These are phyloP conservation scores for Athelia psychrophila DNA, from an alignment of 1,284 basidiomycete species.

Conservation along the genomic window DNA sequence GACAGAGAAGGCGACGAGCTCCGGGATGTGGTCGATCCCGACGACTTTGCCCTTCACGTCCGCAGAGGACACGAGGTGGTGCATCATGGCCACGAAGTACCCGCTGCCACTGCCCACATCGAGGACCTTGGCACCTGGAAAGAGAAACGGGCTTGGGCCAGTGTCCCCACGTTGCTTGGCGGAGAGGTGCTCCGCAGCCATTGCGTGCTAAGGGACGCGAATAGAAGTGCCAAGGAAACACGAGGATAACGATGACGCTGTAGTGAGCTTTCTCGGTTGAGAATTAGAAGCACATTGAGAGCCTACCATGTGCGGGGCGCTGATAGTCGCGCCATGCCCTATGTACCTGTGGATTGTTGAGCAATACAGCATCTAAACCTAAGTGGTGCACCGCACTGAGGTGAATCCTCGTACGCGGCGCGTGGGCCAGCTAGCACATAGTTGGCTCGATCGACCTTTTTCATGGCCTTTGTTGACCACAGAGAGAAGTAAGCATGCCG, in stretches of 20 bases:
- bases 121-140: constrained; percentile 70
- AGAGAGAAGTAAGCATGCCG: no score
- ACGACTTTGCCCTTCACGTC: constrained; percentile 63
- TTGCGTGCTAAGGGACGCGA: constrained; percentile 72
- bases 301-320: constrained; percentile 85
- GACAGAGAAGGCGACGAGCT: constrained; percentile 70
- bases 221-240: no score
- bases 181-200: constrained; percentile 73
- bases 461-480: constrained; percentile 79
- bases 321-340: constrained; percentile 82
- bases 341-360: constrained; percentile 59
- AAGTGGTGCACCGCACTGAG: constrained; percentile 49
- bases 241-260: not conserved
- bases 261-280: constrained; percentile 1
- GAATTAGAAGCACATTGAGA: constrained; percentile 2
- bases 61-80: constrained; percentile 58
- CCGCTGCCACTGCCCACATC: constrained; percentile 84
- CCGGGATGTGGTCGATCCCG: constrained; percentile 90
- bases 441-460: constrained; percentile 67
- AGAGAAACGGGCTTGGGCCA: constrained; percentile 45
- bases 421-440: constrained; percentile 53
- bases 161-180: no score
- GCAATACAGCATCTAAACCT: not conserved
- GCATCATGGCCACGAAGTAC: constrained; percentile 75
- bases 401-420: constrained; percentile 76